Evolutionary conservation across 345 rosid genomes (phyloP), one percentile per base, ranked within the genome.

Genomic region (Acer negundo): DNA sequence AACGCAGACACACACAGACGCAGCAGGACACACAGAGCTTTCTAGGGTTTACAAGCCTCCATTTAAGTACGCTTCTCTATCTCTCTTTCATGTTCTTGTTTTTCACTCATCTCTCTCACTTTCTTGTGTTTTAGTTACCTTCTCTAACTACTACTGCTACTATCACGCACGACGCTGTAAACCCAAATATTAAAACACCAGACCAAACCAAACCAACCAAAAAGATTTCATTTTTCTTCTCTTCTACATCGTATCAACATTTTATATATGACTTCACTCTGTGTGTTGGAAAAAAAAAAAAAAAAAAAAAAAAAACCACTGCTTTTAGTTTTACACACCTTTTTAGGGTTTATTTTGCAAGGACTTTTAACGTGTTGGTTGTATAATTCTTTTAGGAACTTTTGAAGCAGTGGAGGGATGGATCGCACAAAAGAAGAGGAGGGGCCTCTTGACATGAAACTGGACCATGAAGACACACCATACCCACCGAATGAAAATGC

Each of bases 391-490:
- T 46, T 7, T 23, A 62, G 44, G 20, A 56, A 70, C 16, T 74
- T 42, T 74, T 68, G 16, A 38, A 24, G 74, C 24, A 31, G 42
- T 69, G 16, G 69, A 65, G 75, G 67, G 77, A 78, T 61, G 77
- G 77, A 68, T 67, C 68, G 76, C 68, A 31, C 53, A 55, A 69
- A 62, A 46, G 70, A 75, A 20, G 77, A 59, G 58, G 62, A 73
- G 56, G 9, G 23, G 58, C 20, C 26, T 55, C 49, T 61, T 58
- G 65, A 23, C 42, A 38, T 64, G 28, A 73, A 73, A 42, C 61
- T 42, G 69, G n/a, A 24, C 61, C 8, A 63, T 75, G 40, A 49
- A n/a, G 42, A 74, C 22, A 64, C 46, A 26, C 42, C 59, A 75
- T 70, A 49, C 66, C 75, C 75, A 44, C 66, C 56, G 2, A 11